phyloP scores from a whole-genome alignment of 1,139 yeast genomes.

The Candida sanyaensis region DNA sequence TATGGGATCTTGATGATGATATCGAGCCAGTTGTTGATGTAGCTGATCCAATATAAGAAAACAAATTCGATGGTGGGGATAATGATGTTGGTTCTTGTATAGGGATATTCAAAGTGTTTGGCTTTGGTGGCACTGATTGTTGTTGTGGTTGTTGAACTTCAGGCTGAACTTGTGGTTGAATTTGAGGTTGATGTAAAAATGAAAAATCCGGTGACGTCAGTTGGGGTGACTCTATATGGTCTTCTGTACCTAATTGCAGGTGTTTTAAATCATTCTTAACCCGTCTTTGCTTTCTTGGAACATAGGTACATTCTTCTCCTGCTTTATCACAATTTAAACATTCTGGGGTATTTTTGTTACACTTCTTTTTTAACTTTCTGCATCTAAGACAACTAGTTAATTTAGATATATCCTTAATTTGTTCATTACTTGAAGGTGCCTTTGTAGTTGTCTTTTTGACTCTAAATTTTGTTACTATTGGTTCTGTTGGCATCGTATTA shows the following conservation, averaged over 20 bases:
- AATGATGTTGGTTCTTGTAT: background rate
- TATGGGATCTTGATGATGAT: conserved; percentile 6
- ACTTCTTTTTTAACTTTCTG: conserved; percentile 48
- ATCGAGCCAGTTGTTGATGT: background rate
- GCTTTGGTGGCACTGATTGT: background rate
- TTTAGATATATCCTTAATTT: conserved; percentile 4
- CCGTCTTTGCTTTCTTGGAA: conserved; percentile 35
- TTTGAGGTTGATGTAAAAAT: conserved; percentile 1
- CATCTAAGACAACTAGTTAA: conserved; percentile 18
- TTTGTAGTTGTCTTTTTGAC: conserved; percentile 5
- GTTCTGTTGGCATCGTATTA: background rate
- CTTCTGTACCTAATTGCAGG: background rate
- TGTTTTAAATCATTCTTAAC: conserved; percentile 3
- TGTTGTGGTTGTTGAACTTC: background rate
- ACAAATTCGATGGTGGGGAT: background rate
- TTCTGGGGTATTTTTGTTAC: conserved; percentile 45
- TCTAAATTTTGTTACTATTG: conserved; percentile 9
- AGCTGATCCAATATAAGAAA: background rate
- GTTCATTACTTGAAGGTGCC: background rate
- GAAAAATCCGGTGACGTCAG: conserved; percentile 1
- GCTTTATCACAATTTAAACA: conserved; percentile 46
- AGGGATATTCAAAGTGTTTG: background rate
- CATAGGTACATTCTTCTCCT: conserved; percentile 41
- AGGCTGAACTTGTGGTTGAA: background rate
- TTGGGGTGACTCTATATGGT: background rate